Evolutionary conservation across 352 stramenopile genomes (phyloP).

Genomic region (Globisporangium splendens): DNA sequence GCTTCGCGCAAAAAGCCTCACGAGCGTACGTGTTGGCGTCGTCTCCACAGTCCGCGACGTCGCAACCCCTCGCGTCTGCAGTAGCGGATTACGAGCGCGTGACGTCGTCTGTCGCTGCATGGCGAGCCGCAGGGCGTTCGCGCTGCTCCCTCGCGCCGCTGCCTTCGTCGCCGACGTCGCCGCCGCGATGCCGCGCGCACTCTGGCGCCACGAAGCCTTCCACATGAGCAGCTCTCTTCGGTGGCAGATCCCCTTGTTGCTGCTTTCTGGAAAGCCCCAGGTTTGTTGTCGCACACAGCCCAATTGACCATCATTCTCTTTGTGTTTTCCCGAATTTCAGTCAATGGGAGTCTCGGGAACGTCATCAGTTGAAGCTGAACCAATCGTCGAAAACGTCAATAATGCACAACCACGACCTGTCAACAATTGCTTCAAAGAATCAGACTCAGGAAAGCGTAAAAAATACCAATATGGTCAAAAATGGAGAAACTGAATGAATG

Average conservation of each 20-base stretch:
- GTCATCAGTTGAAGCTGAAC: too few relatives aligned
- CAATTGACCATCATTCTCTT: neutral
- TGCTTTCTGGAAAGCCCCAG: too few relatives aligned
- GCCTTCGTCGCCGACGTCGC: neutral
- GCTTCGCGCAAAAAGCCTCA: neutral
- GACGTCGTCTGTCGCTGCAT: neutral
- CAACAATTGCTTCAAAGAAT: neutral
- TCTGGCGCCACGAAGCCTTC: conserved; percentile 4
- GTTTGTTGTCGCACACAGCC: too few relatives aligned
- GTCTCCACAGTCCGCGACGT: neutral
- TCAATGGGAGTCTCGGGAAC: neutral
- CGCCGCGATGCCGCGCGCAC: neutral
- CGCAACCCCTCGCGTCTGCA: conserved; percentile 2
- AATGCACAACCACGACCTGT: neutral
- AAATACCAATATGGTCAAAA: too few relatives aligned
- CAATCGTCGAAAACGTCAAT: too few relatives aligned
- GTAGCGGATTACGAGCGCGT: neutral
- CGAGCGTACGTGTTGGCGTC: conserved; percentile 8
- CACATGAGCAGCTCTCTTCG: conserved; percentile 4
- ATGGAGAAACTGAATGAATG: too few relatives aligned
- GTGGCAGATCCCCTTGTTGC: neutral
- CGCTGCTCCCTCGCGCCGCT: neutral
- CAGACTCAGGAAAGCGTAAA: too few relatives aligned
- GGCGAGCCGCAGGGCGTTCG: neutral
- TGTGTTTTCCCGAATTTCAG: conserved; percentile 1